Evolutionary conservation across 257 asterid genomes (phyloP).

Genomic region (Coffea eugenioides): DNA sequence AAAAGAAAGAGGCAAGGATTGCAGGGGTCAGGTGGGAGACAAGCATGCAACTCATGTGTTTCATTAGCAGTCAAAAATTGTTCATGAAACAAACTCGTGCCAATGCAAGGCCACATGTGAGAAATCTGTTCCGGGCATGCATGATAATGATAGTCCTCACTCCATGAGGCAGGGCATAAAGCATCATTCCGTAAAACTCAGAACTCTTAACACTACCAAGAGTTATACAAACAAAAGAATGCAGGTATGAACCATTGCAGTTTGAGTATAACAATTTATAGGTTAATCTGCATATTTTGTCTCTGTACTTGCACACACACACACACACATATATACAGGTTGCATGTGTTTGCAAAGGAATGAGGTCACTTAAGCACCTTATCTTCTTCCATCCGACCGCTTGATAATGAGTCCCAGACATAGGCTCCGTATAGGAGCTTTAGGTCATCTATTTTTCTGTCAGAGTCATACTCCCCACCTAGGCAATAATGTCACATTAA

Average conservation of each 20-base stretch:
- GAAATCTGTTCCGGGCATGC: not conserved
- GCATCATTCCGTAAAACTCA: not conserved
- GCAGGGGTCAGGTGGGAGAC: not conserved
- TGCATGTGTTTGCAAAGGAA: not conserved
- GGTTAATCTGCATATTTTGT: not conserved
- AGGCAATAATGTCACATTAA: slow-evolving; percentile 26
- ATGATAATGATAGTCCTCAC: not conserved
- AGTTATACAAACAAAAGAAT: not conserved
- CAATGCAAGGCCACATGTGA: not conserved
- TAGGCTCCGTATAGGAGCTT: slow-evolving; percentile 78
- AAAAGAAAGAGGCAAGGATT: too few species aligned
- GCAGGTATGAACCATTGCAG: not conserved
- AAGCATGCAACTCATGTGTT: not conserved
- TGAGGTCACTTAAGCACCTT: slow-evolving; percentile 55
- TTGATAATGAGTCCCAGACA: slow-evolving; percentile 66
- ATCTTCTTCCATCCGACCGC: slow-evolving; percentile 79
- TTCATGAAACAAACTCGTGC: not conserved
- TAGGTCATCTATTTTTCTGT: slow-evolving; percentile 73
- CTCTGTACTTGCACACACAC: not conserved
- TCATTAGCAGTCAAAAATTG: not conserved
- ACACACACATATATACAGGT: too few species aligned
- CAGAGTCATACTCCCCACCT: slow-evolving; percentile 86
- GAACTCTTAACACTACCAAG: too few species aligned
- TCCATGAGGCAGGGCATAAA: too few species aligned
- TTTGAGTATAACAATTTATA: not conserved